Base-by-base conservation (phyloP, 352 stramenopile genomes). In the Achlya hypogyna region DNA sequence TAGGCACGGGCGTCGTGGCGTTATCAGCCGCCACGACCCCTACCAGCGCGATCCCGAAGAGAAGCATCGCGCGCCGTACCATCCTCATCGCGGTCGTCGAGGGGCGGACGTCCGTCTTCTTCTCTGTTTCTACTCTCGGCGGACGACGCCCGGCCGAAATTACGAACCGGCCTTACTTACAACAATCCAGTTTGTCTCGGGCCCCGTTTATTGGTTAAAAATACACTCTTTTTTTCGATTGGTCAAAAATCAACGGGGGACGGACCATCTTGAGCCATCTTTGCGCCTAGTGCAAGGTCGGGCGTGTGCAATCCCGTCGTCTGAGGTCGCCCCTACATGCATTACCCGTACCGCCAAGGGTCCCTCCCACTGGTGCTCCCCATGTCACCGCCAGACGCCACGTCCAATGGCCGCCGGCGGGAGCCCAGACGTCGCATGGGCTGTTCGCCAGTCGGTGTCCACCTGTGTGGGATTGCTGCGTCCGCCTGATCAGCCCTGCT, bases 161-260 rank as follows among this genome's bases (percentile, higher is more conserved):
- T 56, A 56, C 49, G 49, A 56, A 56, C 25, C 25, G 25, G 49
- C 38, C 49, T 56, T 56, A 56, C 49, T 56, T 56, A 56, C 49
- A 56, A 56, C 49, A 56, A 56, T 56, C 49, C 49, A 56, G 49
- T 56, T 56, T 56, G 25, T 56, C 49, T 18, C 38, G n/a, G 14
- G 12, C 12, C 31, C 31, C 49, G 16, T 20, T 56, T 16, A 56
- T 56, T 56, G 49, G 49, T 56, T 20, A 56, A 56, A 38, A 56
- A 16, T 20, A 27, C n/a, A 16, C 31, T n/a, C 49, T 56, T 16
- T 56, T 56, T 56, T 56, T n/a, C 25, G 25, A 56, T 56, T 56
- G 49, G 49, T 56, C 31, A 9, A 56, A 38, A 56, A 45, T 45
- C n/a, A n/a, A 18, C 38, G 14, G 38, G 12, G 38, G 38, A 45